phyloP scores from a whole-genome alignment of 208 protist species.

The Leptomonas seymouri region DNA sequence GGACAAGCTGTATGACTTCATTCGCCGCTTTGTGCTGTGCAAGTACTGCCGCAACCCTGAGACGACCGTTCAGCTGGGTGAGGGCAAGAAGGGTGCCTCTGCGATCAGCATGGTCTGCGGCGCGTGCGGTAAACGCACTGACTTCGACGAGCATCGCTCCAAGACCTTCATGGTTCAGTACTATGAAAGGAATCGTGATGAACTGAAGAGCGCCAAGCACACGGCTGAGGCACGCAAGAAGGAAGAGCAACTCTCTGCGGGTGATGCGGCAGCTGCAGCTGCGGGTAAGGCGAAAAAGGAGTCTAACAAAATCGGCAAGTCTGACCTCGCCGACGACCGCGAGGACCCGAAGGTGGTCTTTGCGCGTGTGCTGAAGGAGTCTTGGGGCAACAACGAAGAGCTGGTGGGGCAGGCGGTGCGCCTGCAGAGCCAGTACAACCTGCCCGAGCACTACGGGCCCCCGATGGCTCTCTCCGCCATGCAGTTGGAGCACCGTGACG shows the following conservation, averaged over 20 bases:
- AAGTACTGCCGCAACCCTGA: conserved; percentile 90
- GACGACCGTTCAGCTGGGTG: conserved; percentile 63
- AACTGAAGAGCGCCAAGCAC: conserved; percentile 49
- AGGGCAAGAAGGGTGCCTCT: conserved; percentile 47
- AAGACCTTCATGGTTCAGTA: conserved; percentile 63
- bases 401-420: conserved; percentile 55
- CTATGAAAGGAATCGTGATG: conserved; percentile 75
- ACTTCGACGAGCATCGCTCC: conserved; percentile 48
- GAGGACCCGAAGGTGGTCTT: conserved; percentile 45
- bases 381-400: conserved; percentile 36
- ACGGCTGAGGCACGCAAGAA: conserved; percentile 49
- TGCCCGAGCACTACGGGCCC: conserved; percentile 61
- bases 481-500: conserved; percentile 37
- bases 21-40: conserved; percentile 88
- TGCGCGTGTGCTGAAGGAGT: conserved; percentile 53
- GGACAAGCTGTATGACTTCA: conserved; percentile 87
- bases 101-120: conserved; percentile 65
- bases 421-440: conserved; percentile 75
- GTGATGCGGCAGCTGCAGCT: conserved; percentile 20
- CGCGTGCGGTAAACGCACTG: conserved; percentile 66
- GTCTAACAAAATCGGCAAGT: conserved; percentile 30
- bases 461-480: conserved; percentile 56
- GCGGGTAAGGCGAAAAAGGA: conserved; percentile 18
- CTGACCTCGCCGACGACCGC: conserved; percentile 41
- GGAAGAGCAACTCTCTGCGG: conserved; percentile 29